Base-by-base conservation (phyloP, 345 rosid species). In the Populus simonii region DNA sequence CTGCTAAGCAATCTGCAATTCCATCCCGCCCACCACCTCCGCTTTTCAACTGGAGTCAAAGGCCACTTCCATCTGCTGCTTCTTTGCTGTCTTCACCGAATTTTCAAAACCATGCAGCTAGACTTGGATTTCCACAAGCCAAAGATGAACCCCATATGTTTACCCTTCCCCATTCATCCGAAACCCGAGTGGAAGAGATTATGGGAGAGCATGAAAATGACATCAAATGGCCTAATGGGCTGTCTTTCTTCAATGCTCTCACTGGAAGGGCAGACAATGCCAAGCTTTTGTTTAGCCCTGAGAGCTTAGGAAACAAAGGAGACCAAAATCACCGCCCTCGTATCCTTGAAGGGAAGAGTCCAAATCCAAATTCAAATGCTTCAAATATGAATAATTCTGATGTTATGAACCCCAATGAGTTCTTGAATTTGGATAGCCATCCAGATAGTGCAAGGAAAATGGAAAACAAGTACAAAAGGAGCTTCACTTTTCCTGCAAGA, bases 151-250 rank as follows among this genome's bases (percentile, higher is more conserved):
- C 94, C 39, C 90, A 89, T 86, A 92, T 86, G 94, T 90, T 91
- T 87, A 84, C 88, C 47, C 88, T 84, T 63, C 92, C 92, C 33
- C 91, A 88, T 78, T 69, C 89, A 6, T 80, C 90, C 0, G 89
- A 88, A 81, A 27, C 83, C 53, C 82, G 76, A 67, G 84, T 87
- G 84, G 91, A 90, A 5, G 89, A 82, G 8, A 82, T 87, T 87
- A 89, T 89, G 85, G 90, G 86, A 45, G 95, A 92, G 39, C 94
- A 89, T 1, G 93, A 93, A 79, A 87, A 80, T 1, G 98, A 96
- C 80, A 90, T 91, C 85, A 91, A 96, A 84, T 92, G 99, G 99
- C 97, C 98, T 0, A 87, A 88, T 38, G 97, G 97, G 68, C 74
- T 91, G 80, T 89, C 97, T 39, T 73, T 93, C 85, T 93, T 92